Conservation (phyloP, 257 asterid species). For the Paulownia fortunei region DNA sequence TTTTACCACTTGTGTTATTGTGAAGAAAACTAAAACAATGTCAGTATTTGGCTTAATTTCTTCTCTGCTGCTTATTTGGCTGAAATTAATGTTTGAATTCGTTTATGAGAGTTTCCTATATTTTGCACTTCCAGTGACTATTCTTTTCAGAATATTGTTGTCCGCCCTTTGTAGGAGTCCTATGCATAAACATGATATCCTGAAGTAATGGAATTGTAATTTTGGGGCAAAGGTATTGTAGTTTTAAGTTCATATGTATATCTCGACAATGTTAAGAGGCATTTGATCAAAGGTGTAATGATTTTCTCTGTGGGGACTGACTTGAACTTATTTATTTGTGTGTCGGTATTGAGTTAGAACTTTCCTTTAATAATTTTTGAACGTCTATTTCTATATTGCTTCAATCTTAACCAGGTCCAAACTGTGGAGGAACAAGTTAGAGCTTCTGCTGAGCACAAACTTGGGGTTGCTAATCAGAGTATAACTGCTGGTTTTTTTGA, state of each 20-base stretch:
- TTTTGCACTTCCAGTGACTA: constrained; percentile 2
- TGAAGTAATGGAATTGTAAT: not conserved
- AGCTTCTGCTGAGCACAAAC: constrained; percentile 99
- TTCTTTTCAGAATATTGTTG: constrained; percentile 1
- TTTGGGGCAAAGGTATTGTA: not conserved
- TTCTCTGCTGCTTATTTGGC: constrained; percentile 14
- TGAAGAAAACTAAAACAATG: not conserved
- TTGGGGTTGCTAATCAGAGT: constrained; percentile 99
- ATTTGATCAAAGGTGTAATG: constrained; percentile 16
- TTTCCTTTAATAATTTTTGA: not conserved
- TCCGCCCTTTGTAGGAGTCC: constrained; percentile 8
- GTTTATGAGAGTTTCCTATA: not conserved
- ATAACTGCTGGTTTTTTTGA: constrained; percentile 99
- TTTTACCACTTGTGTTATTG: not conserved
- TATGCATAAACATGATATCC: not conserved
- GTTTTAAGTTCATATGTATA: constrained; percentile 14
- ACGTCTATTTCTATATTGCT: constrained; percentile 26
- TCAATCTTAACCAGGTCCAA: constrained; percentile 66
- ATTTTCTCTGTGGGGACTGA: constrained; percentile 1
- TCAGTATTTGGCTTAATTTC: not conserved
- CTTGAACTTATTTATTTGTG: not conserved
- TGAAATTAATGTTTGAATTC: not conserved
- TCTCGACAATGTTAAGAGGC: constrained; percentile 1
- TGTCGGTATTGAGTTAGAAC: constrained; percentile 13
- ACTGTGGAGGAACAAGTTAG: constrained; percentile 99